phyloP scores from a whole-genome alignment of 1,139 yeast species.

The Magnusiomyces ingens region DNA sequence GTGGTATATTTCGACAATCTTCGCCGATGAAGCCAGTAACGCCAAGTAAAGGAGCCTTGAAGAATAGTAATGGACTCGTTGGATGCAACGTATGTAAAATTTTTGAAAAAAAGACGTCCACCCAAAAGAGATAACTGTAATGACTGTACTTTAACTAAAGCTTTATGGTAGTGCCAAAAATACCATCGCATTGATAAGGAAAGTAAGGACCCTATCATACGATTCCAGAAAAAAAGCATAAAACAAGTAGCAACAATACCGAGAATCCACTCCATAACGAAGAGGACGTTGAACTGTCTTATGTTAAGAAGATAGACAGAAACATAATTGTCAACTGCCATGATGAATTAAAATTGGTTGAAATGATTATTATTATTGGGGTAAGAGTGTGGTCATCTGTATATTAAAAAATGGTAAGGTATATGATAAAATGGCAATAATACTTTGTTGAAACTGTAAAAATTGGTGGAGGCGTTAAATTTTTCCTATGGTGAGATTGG shows the following conservation, averaged over 20 bases:
- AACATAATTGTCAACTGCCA: slow-evolving; percentile 8
- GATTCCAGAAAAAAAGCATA: slow-evolving; percentile 67
- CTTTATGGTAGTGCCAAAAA: slow-evolving; percentile 56
- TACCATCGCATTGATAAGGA: slow-evolving; percentile 46
- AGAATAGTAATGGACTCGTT: slow-evolving; percentile 65
- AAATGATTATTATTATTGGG: no score
- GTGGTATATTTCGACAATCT: slow-evolving; percentile 22
- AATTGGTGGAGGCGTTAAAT: no score
- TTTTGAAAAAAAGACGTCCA: slow-evolving; percentile 74
- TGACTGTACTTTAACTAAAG: slow-evolving; percentile 62
- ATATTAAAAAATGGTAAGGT: slow-evolving; percentile 1
- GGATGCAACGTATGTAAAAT: slow-evolving; percentile 60
- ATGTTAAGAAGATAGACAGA: slow-evolving; percentile 19
- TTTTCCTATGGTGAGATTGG: no score
- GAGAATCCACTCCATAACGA: slow-evolving; percentile 75
- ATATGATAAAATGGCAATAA: background rate
- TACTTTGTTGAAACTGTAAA: no score
- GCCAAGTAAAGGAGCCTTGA: slow-evolving; percentile 76
- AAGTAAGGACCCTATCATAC: slow-evolving; percentile 59
- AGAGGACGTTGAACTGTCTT: slow-evolving; percentile 65
- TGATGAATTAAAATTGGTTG: background rate
- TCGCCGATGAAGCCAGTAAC: slow-evolving; percentile 64
- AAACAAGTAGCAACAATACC: slow-evolving; percentile 56
- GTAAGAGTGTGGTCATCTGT: no score
- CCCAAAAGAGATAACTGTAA: slow-evolving; percentile 70